A percentile compares a stretch with the other conserved stretches of the same genome.
These are phyloP conservation scores for Arachis hypogaea DNA, from an alignment of 306 rosid genomes.

Conservation along the genomic window DNA sequence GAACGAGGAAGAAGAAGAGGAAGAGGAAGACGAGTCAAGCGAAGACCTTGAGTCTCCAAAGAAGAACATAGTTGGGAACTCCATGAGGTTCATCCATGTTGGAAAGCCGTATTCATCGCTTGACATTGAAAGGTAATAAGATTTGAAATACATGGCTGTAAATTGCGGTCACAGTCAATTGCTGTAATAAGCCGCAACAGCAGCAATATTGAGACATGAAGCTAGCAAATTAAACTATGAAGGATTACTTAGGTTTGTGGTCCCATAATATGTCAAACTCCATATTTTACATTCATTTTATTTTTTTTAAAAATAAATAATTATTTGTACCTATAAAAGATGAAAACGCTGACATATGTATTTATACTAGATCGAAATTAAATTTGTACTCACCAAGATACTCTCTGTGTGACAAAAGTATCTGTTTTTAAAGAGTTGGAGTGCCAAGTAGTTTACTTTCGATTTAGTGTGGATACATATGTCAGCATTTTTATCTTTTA, in stretches of 20 bases:
- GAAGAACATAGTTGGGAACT: conserved; percentile 31
- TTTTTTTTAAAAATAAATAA: not conserved
- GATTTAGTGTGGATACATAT: too few relatives aligned
- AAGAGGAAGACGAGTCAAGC: conserved; percentile 22
- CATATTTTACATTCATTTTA: not conserved
- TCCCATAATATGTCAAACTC: not conserved
- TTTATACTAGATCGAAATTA: too few relatives aligned
- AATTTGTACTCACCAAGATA: too few relatives aligned
- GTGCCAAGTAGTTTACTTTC: too few relatives aligned
- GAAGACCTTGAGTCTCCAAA: conserved; percentile 72
- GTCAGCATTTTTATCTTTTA: too few relatives aligned
- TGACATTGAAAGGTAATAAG: conserved; percentile 61
- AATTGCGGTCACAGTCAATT: not conserved
- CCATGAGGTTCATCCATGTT: conserved; percentile 53
- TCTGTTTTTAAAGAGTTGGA: too few relatives aligned
- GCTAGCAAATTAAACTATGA: not conserved
- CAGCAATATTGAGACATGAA: not conserved
- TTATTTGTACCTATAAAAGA: too few relatives aligned
- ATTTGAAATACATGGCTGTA: not conserved
- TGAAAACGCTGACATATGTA: too few relatives aligned
- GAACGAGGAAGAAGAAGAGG: conserved; percentile 18
- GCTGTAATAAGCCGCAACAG: not conserved
- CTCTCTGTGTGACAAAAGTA: too few relatives aligned
- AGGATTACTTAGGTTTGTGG: not conserved
- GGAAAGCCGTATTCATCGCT: conserved; percentile 42